Evolutionary conservation across 192 early-diverging fungal genomes (phyloP).

Genomic region (Dissophora globulifera): DNA sequence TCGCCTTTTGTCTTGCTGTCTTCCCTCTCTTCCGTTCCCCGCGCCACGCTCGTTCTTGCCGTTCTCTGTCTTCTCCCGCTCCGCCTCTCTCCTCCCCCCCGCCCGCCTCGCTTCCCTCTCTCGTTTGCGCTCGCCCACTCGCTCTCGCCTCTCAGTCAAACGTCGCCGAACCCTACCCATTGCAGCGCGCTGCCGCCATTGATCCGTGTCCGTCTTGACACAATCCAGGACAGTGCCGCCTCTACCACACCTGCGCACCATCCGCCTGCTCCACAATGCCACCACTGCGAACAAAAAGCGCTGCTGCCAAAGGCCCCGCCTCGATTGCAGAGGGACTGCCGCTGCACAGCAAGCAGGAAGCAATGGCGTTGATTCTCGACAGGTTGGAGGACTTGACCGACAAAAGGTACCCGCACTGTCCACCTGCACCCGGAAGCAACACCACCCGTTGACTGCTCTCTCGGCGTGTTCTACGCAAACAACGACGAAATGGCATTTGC

Average conservation of each 20-base stretch:
- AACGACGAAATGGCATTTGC: neutral
- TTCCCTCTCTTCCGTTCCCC: too few species aligned
- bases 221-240: neutral
- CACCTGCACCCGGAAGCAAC: neutral
- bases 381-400: conserved; percentile 24
- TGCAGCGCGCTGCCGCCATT: too few species aligned
- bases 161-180: too few species aligned
- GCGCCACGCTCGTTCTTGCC: too few species aligned
- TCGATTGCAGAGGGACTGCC: conserved; percentile 29
- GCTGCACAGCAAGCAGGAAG: conserved; percentile 12
- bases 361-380: conserved; percentile 32
- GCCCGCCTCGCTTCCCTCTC: too few species aligned
- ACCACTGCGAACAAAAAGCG: conserved; percentile 27
- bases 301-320: conserved; percentile 13
- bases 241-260: neutral
- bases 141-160: too few species aligned
- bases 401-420: conserved; percentile 13
- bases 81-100: too few species aligned
- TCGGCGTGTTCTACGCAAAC: too few species aligned
- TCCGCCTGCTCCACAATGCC: conserved; percentile 9
- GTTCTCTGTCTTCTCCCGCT: too few species aligned
- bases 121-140: too few species aligned
- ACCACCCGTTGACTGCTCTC: too few species aligned
- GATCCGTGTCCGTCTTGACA: neutral
- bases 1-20: too few species aligned